Base-by-base conservation (phyloP, 805 yeast genomes). In the Candida manassasensis region DNA sequence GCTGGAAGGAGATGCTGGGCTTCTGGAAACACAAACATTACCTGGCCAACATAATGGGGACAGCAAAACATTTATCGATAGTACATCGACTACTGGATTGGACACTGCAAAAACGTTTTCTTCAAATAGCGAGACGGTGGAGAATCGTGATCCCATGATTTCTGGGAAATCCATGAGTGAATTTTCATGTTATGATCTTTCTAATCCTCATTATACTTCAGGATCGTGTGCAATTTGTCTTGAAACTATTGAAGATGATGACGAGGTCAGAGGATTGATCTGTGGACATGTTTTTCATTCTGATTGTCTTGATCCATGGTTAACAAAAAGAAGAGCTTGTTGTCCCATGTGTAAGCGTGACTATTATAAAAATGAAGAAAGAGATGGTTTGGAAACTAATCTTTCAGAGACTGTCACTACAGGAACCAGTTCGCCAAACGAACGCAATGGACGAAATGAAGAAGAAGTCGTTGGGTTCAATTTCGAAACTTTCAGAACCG, bases 251-350 rank as follows among this genome's bases (percentile, higher is more conserved):
- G 82, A 76, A 43, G 72, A 72, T 33, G 78, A 71, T 10, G 86
- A 82, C 35, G 52, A 56, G 1, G 86, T 85, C 2, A 73, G 95
- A 33, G 86, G 86, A 0, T 66, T 86, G 29, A 64, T 83, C 8
- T 85, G 95, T 60, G 87, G 88, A 3, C 95, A 85, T 57, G 87
- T 81, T 2, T 85, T 79, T 69, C 95, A 85, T 50, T 68, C 79
- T 15, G 80, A 72, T 12, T 85, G 95, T 57, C 70, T 86, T 35
- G 87, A 81, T 43, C 89, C 89, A 2, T 85, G 95, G 95, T 62
- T 85, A 31, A 79, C 77, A 2, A 73, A 75, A 43, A 65, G 90
- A 45, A 71, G 82, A 31, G 89, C 88, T 1, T 80, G 85, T 47
- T 85, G 95, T 53, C 95, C 95, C 6, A 77, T 81, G 67, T 85